Conservation (phyloP, 2,329 filamentous ascomycete genomes). For the Metarhizium album region DNA sequence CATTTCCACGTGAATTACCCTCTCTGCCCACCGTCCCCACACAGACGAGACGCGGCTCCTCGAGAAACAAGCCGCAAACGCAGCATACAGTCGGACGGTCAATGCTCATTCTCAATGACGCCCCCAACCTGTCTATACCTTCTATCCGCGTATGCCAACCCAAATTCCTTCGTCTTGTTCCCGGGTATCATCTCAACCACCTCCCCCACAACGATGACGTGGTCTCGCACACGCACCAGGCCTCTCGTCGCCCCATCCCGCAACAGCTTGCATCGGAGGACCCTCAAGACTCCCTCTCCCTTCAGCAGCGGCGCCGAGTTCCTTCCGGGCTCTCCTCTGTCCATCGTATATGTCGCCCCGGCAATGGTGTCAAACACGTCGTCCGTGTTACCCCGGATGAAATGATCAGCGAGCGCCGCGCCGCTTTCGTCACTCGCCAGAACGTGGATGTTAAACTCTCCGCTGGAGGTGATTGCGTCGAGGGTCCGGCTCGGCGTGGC, state of each 20-base stretch:
- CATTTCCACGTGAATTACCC: no score
- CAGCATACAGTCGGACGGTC: not conserved
- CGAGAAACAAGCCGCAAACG: not conserved
- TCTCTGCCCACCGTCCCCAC: not conserved
- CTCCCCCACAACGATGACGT: conserved; percentile 42
- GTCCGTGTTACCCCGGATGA: conserved; percentile 36
- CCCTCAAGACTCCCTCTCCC: conserved; percentile 42
- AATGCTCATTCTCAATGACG: conserved; percentile 15
- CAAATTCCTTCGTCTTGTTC: conserved; percentile 26
- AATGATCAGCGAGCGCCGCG: conserved; percentile 39
- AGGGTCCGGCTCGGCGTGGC: conserved; percentile 44
- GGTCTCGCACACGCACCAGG: conserved; percentile 37
- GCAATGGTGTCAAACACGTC: conserved; percentile 23
- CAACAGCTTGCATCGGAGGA: conserved; percentile 32
- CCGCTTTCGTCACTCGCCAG: conserved; percentile 36
- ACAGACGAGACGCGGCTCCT: not conserved
- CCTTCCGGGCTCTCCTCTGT: conserved; percentile 18
- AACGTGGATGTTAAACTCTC: conserved; percentile 44
- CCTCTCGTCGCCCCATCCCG: conserved; percentile 28
- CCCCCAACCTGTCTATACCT: conserved; percentile 33
- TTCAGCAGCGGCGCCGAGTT: conserved; percentile 30
- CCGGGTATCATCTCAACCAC: conserved; percentile 33
- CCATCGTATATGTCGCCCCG: not conserved
- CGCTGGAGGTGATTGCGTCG: conserved; percentile 33
- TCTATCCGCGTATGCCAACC: conserved; percentile 38